A percentile compares a stretch with the other conserved stretches of the same genome.
Conservation (phyloP, 768 basidiomycete genomes). For the Goffeauzyma gilvescens region DNA sequence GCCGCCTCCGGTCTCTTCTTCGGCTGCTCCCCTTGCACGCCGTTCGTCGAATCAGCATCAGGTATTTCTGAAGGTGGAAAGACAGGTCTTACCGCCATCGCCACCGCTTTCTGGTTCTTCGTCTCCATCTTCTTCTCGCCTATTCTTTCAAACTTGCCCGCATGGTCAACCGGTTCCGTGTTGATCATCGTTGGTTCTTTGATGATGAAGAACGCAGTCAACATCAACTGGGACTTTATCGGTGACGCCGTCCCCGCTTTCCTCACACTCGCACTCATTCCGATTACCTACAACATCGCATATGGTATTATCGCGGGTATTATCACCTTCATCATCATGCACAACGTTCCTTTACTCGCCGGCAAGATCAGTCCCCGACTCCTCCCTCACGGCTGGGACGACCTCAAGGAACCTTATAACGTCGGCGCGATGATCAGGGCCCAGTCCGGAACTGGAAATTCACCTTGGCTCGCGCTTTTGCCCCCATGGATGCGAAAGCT, state of each 20-base stretch:
- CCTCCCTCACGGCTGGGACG: conserved; percentile 23
- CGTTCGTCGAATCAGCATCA: conserved; percentile 18
- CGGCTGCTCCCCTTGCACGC: conserved; percentile 21
- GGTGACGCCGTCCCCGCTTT: conserved; percentile 78
- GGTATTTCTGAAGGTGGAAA: conserved; percentile 54
- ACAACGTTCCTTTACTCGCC: conserved; percentile 46
- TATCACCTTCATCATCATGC: conserved; percentile 49
- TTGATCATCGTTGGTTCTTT: conserved; percentile 68
- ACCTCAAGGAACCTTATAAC: conserved; percentile 24
- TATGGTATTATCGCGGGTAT: conserved; percentile 75
- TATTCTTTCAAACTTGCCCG: conserved; percentile 66
- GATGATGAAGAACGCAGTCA: conserved; percentile 70
- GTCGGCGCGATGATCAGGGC: conserved; percentile 18
- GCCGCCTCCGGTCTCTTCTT: conserved; percentile 21
- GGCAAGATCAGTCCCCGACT: conserved; percentile 36
- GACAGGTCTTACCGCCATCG: conserved; percentile 63
- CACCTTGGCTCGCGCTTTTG: conserved; percentile 12
- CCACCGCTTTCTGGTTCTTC: conserved; percentile 57
- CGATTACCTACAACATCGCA: conserved; percentile 46
- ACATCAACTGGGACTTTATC: conserved; percentile 76
- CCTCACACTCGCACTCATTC: conserved; percentile 56
- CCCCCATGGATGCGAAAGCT: conserved; percentile 24
- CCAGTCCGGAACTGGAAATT: conserved; percentile 13
- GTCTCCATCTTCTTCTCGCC: conserved; percentile 72
- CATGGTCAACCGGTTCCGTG: conserved; percentile 75